phyloP scores from a whole-genome alignment of 768 basidiomycete species.

The Calocybe cyanea region DNA sequence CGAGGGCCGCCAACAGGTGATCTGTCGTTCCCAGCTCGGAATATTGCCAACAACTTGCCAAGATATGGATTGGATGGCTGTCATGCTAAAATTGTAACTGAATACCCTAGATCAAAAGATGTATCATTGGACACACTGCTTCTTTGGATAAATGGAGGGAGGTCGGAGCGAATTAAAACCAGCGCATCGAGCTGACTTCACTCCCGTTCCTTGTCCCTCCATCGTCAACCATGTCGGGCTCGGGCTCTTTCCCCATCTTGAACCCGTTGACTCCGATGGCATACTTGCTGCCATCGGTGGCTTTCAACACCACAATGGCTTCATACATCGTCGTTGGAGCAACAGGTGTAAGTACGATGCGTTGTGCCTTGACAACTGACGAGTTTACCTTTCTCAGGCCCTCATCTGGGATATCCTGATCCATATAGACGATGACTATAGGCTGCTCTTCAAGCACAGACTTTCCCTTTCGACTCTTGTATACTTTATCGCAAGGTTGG shows the following conservation, averaged over 20 bases:
- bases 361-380: not conserved
- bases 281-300: conserved; percentile 1
- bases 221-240: too few species aligned
- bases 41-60: too few species aligned
- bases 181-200: too few species aligned
- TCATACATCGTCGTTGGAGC: conserved; percentile 6
- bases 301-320: conserved; percentile 5
- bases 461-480: conserved; percentile 1
- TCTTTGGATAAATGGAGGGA: too few species aligned
- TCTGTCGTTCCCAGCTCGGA: too few species aligned
- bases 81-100: too few species aligned
- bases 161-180: too few species aligned
- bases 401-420: conserved; percentile 8
- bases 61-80: too few species aligned
- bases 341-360: not conserved
- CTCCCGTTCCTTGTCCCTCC: too few species aligned
- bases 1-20: too few species aligned
- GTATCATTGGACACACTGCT: too few species aligned
- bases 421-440: conserved; percentile 3
- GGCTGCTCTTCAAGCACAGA: conserved; percentile 4
- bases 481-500: conserved; percentile 7
- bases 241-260: not conserved
- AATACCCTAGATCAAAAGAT: too few species aligned
- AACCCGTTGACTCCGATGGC: conserved; percentile 11
- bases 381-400: not conserved